Percentiles rank a stretch among this genome's conserved stretches.
Conservation (phyloP, 768 basidiomycete species). For the Antrodiella citrinella region DNA sequence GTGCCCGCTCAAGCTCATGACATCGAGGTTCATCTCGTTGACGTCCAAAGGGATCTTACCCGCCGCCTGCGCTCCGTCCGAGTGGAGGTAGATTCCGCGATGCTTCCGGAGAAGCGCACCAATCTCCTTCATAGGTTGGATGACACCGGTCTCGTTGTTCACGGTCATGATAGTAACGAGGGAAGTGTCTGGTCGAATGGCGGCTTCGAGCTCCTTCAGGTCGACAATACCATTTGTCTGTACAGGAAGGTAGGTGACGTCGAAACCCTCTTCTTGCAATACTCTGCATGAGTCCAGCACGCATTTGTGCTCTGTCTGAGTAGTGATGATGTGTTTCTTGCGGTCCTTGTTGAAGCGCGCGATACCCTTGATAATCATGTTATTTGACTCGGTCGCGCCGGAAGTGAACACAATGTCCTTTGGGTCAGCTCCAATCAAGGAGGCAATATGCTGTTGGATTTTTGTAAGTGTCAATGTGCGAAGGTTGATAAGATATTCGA, state of each 20-base stretch:
- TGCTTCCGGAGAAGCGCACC: constrained; percentile 80
- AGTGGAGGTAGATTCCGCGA: constrained; percentile 90
- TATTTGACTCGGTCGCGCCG: constrained; percentile 96
- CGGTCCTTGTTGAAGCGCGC: constrained; percentile 93
- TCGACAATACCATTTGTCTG: constrained; percentile 76
- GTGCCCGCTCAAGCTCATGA: constrained; percentile 95
- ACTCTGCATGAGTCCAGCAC: constrained; percentile 96
- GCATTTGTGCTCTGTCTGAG: constrained; percentile 98
- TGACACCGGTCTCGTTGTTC: constrained; percentile 99
- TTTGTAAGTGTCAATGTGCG: not conserved
- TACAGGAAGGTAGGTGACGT: constrained; percentile 96
- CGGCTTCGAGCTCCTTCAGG: constrained; percentile 70
- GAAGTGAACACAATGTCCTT: constrained; percentile 98
- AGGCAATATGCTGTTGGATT: constrained; percentile 71
- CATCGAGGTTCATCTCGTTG: constrained; percentile 90
- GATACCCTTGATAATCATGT: constrained; percentile 95
- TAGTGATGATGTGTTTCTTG: constrained; percentile 89
- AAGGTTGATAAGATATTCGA: not conserved
- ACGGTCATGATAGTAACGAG: constrained; percentile 98
- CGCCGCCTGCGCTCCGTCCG: constrained; percentile 93
- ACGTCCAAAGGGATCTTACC: constrained; percentile 92
- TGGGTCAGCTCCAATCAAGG: constrained; percentile 85
- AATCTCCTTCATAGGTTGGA: constrained; percentile 95
- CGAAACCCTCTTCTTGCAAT: constrained; percentile 93
- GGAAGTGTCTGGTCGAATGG: constrained; percentile 88